Evolutionary conservation across 352 stramenopile genomes (phyloP).

Genomic region (Globisporangium camurandrum): DNA sequence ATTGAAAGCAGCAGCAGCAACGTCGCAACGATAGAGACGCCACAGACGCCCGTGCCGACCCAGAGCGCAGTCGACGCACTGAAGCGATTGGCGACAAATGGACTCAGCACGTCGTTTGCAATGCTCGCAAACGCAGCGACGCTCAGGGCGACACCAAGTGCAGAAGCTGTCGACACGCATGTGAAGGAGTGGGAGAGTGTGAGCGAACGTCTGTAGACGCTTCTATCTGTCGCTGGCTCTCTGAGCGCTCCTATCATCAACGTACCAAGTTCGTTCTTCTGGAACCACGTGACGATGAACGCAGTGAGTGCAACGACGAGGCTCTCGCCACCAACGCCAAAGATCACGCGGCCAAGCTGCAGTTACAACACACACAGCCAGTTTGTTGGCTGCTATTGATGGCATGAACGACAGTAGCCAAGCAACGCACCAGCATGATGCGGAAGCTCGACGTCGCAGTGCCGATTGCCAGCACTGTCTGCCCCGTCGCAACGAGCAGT

Average conservation of each 20-base stretch:
- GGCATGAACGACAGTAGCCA: neutral
- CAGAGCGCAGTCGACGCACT: conserved; percentile 54
- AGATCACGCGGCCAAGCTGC: conserved; percentile 69
- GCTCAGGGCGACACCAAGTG: conserved; percentile 72
- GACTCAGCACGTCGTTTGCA: conserved; percentile 70
- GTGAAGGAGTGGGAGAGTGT: no score
- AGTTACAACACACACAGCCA: conserved; percentile 10
- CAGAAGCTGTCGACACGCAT: conserved; percentile 33
- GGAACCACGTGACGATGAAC: conserved; percentile 79
- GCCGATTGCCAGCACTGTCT: conserved; percentile 68
- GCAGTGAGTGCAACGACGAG: conserved; percentile 66
- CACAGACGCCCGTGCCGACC: conserved; percentile 47
- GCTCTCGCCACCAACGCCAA: conserved; percentile 79
- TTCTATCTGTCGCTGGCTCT: no score
- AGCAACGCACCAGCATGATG: conserved; percentile 28
- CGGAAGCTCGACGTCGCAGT: conserved; percentile 28
- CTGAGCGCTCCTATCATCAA: no score
- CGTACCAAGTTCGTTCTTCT: conserved; percentile 59
- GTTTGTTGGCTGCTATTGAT: no score
- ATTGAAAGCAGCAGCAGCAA: conserved; percentile 49
- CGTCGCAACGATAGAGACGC: conserved; percentile 30
- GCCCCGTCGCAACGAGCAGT: conserved; percentile 40
- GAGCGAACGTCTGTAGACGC: no score
- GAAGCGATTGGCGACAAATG: conserved; percentile 50
- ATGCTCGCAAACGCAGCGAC: conserved; percentile 66